Evolutionary conservation across 345 rosid genomes (phyloP), one percentile per base, ranked within the genome.

Genomic region (Lepidium aucheri): DNA sequence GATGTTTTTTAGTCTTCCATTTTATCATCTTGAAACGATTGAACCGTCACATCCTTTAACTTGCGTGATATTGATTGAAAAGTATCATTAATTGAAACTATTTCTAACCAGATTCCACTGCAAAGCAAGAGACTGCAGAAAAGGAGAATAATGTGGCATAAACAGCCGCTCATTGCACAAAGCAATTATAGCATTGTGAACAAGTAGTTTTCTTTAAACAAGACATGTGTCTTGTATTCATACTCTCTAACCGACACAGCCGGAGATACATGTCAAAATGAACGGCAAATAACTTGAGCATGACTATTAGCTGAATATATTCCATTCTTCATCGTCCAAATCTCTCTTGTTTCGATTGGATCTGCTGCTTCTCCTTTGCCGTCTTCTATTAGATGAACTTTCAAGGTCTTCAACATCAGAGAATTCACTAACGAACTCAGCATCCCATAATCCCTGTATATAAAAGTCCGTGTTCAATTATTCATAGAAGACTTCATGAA

Each of bases 371-470:
- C 78, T 62, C 20, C 39, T 68, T 13, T 60, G 69, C 54, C 47
- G 33, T 15, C 42, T 68, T 14, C 46, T 57, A 53, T 69, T 44
- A 59, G 65, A 60, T 72, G 70, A 56, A 66, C 61, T 35, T 42
- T 57, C 66, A 34, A 80, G 67, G 50, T 68, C 76, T 68, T 81
- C 84, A 34, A 40, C 26, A n/a, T 81, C 86, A 16, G 76, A 38
- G 60, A 66, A 76, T 56, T 85, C 86, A 63, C 79, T 82, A n/a
- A 39, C 38, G 40, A 82, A 79, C 47, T 70, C 81, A 64, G 76
- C 52, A 68, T 79, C 87, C 98, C 90, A 91, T 7, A 84, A 76
- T 49, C 98, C 98, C 98, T 86, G 81, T 38, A 10, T 47, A 20
- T 1, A 53, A 66, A 34, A 39, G 12, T 40, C 26, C 4, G 38